Conservation (phyloP, 176 grass and related monocot genomes). For the Panicum miliaceum region DNA sequence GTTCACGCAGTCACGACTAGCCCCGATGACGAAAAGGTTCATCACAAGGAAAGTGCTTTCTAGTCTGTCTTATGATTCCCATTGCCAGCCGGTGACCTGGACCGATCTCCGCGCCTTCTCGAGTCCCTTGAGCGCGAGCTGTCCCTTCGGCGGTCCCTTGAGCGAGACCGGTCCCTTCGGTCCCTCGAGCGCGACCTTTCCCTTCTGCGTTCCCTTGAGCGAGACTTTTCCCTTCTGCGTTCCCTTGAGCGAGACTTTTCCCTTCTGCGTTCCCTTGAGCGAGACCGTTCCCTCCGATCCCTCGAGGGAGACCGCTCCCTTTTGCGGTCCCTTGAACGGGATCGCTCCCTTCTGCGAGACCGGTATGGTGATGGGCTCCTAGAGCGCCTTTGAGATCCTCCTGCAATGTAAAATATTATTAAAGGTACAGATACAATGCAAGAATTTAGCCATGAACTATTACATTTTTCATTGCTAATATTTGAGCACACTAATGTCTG, state of each 20-base stretch:
- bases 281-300: slow-evolving; percentile 44
- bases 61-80: slow-evolving; percentile 48
- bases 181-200: slow-evolving; percentile 43
- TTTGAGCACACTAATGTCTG: neutral
- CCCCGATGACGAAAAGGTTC: neutral
- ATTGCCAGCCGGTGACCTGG: slow-evolving; percentile 46
- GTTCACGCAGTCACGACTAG: slow-evolving; percentile 21
- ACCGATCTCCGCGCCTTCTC: slow-evolving; percentile 50
- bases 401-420: slow-evolving; percentile 27
- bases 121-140: slow-evolving; percentile 41
- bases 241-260: slow-evolving; percentile 46
- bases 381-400: slow-evolving; percentile 39
- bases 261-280: slow-evolving; percentile 43
- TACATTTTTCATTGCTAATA: neutral
- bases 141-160: slow-evolving; percentile 41
- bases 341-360: slow-evolving; percentile 64
- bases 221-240: slow-evolving; percentile 31
- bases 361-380: slow-evolving; percentile 41
- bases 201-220: slow-evolving; percentile 40
- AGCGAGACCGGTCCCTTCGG: slow-evolving; percentile 37
- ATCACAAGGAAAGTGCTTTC: neutral
- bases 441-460: neutral
- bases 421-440: neutral
- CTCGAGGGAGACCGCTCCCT: slow-evolving; percentile 35
- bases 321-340: slow-evolving; percentile 42